Evolutionary conservation across 768 basidiomycete genomes (phyloP).

Genomic region (Lactarius sanguifluus): DNA sequence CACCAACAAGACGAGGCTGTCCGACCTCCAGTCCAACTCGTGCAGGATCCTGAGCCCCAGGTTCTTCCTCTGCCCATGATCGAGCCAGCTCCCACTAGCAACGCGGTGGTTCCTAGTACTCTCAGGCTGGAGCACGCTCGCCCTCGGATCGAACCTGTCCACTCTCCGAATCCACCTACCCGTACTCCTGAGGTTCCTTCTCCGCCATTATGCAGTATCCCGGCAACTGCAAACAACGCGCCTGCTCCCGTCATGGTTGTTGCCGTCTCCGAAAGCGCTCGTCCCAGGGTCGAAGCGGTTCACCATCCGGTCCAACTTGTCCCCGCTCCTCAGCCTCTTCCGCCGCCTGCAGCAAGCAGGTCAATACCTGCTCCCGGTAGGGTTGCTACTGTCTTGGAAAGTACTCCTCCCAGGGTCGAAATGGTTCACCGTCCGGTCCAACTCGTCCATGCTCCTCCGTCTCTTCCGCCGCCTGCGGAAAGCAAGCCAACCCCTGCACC

Average conservation of each 20-base stretch:
- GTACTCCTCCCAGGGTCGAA: too few species aligned
- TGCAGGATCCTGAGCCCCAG: not conserved
- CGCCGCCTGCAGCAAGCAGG: too few species aligned
- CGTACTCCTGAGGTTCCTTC: not conserved
- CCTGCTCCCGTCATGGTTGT: not conserved
- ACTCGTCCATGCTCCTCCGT: too few species aligned
- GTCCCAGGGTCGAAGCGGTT: not conserved
- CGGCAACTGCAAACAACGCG: not conserved
- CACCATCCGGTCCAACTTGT: not conserved
- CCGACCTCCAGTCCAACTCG: not conserved
- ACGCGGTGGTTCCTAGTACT: not conserved
- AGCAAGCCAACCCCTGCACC: too few species aligned
- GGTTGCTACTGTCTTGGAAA: too few species aligned
- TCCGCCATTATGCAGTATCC: not conserved
- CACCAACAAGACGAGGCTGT: not conserved
- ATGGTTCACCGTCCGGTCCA: too few species aligned
- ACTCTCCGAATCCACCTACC: not conserved
- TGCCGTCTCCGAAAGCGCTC: not conserved
- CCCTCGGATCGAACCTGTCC: not conserved
- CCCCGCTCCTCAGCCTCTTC: not conserved
- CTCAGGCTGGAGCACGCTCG: too few species aligned
- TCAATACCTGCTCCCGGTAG: too few species aligned
- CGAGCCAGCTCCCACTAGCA: not conserved
- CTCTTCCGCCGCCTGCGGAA: too few species aligned
- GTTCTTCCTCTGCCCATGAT: not conserved